Evolutionary conservation across 352 stramenopile species (phyloP), one percentile per base, ranked within the genome.

Genomic region (Phytophthora syringae): DNA sequence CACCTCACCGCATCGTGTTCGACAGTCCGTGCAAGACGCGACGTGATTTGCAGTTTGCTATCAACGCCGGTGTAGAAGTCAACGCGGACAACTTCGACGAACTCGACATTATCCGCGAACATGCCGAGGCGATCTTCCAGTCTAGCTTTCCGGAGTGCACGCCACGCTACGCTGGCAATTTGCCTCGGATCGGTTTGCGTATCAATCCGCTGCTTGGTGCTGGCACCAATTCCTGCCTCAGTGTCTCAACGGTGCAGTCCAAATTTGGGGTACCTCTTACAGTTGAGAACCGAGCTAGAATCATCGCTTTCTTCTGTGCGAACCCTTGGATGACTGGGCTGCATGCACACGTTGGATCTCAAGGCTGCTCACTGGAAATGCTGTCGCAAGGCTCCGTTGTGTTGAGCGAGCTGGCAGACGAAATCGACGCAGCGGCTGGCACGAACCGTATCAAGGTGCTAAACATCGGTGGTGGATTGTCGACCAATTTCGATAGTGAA

Each of bases 1-100:
- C 83, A 36, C 83, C 85, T 25, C 72, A 88, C 54, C 84, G 84
- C 21, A 86, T 98, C 34, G 90, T 98, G 7, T 98, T 96, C 62
- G 94, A 98, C 70, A 97, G 84, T 67, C 94, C 94, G 1, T 96
- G 88, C 76, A 98, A 98, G 64, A 98, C 94, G 2, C 69, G 80
- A 12, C 73, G 75, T n/a, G 94, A 98, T 43, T 79, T 98, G 18
- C 73, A 79, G 28, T 92, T 92, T 45, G 89, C 91, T 7, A 83
- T 98, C 30, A 82, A 81, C 20, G 75, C 84, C 16, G 90, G 93
- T 18, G 82, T 97, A 22, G 79, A 96, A 48, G 74, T 98, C 27
- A 98, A 98, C 72, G 79, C 89, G 28, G 94, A 98, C 77, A 98
- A 92, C 70, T 90, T 92, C 53, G 72, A 96, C 51, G 79, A 97